Percentiles rank a stretch among this genome's conserved stretches.
phyloP scores from a whole-genome alignment of 176 grass and related monocot genomes.

The Bromus sterilis region DNA sequence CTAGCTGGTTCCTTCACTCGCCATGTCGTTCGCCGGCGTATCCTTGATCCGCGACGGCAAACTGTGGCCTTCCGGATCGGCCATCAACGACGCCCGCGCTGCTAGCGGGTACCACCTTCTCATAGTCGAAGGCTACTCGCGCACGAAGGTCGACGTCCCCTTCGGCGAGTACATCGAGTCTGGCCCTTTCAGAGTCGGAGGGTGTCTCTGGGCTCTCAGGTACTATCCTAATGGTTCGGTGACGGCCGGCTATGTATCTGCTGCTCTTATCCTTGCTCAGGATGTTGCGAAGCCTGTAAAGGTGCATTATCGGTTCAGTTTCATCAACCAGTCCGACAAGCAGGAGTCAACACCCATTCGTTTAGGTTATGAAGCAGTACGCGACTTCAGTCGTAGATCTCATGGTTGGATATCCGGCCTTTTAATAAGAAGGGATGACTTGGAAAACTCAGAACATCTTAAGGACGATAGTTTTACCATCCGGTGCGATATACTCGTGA shows the following conservation, averaged over 20 bases:
- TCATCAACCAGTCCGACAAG: neutral
- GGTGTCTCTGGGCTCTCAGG: neutral
- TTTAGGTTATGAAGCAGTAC: too few species aligned
- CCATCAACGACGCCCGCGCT: neutral
- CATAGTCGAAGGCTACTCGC: neutral
- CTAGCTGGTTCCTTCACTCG: too few species aligned
- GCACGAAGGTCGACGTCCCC: neutral
- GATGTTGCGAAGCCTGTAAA: neutral
- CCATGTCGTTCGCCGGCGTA: neutral
- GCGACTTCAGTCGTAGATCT: neutral
- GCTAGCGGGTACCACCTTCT: neutral
- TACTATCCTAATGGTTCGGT: neutral
- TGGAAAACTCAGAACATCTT: neutral
- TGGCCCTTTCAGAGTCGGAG: neutral
- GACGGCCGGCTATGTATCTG: neutral
- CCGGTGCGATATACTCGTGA: neutral
- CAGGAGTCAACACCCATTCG: neutral
- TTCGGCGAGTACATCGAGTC: neutral
- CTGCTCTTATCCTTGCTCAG: neutral
- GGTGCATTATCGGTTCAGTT: neutral
- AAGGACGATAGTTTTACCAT: neutral
- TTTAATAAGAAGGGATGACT: neutral
- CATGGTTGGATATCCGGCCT: neutral
- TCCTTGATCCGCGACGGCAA: neutral
- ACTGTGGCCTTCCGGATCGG: neutral